A percentile compares a stretch with the other conserved stretches of the same genome.
Evolutionary conservation across 805 yeast genomes (phyloP).

Genomic region (Schwanniomyces yamadae): DNA sequence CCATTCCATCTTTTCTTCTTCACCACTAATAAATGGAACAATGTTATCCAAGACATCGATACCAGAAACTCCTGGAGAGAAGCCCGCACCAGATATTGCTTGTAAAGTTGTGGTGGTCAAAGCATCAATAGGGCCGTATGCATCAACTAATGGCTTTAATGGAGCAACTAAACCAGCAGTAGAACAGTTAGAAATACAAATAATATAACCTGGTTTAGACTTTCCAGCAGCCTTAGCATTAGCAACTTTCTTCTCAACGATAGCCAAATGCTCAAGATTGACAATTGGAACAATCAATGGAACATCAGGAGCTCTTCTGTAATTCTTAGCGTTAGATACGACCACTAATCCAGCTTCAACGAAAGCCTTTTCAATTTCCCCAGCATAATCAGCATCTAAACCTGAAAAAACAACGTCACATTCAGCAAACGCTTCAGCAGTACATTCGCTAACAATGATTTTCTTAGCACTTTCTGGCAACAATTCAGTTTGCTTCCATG

Average conservation of each 20-base stretch:
- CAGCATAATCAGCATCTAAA: constrained; percentile 89
- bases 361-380: constrained; percentile 84
- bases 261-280: constrained; percentile 83
- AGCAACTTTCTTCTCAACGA: constrained; percentile 58
- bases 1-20: constrained; percentile 98
- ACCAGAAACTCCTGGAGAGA: constrained; percentile 95
- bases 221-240: constrained; percentile 56
- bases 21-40: constrained; percentile 93
- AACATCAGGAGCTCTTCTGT: constrained; percentile 81
- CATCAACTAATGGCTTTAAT: constrained; percentile 85
- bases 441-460: constrained; percentile 75
- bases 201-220: constrained; percentile 73
- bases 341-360: constrained; percentile 78
- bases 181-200: constrained; percentile 97
- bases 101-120: constrained; percentile 91
- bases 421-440: constrained; percentile 69
- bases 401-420: constrained; percentile 97
- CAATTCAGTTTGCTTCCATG: constrained; percentile 90
- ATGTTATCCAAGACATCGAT: constrained; percentile 93
- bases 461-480: constrained; percentile 68
- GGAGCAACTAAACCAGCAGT: constrained; percentile 98
- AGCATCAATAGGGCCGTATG: constrained; percentile 85
- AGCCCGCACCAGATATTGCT: constrained; percentile 98
- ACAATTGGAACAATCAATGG: constrained; percentile 95
- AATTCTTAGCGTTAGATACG: constrained; percentile 94